Evolutionary conservation across 805 yeast genomes (phyloP).

Genomic region (Danielia reshetovae): DNA sequence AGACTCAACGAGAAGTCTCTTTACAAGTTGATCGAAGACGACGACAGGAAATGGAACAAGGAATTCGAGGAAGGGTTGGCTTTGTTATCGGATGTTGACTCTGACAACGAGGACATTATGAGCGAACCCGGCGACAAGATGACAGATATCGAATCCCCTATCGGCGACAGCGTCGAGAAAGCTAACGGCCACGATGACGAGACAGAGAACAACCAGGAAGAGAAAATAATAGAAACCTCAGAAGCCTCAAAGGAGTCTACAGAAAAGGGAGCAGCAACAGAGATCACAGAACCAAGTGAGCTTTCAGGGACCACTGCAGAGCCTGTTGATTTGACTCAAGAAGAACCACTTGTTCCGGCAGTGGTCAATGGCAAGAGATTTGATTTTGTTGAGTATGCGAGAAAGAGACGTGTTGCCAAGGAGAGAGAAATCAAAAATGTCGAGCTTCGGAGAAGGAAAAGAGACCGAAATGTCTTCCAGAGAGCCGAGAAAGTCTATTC

Average conservation of each 20-base stretch:
- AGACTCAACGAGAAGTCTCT: slow-evolving; percentile 76
- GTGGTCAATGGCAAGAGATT: slow-evolving; percentile 22
- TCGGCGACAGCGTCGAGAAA: not conserved
- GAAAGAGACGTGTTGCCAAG: slow-evolving; percentile 39
- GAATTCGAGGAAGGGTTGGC: slow-evolving; percentile 25
- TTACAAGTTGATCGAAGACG: slow-evolving; percentile 49
- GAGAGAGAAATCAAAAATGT: slow-evolving; percentile 23
- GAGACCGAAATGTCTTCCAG: slow-evolving; percentile 31
- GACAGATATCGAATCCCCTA: slow-evolving; percentile 3
- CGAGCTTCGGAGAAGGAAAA: slow-evolving; percentile 14
- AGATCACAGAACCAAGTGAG: slow-evolving; percentile 1
- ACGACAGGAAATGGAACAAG: slow-evolving; percentile 27
- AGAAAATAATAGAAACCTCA: slow-evolving; percentile 1
- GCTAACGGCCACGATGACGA: not conserved
- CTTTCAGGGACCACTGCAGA: not conserved
- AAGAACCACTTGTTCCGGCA: not conserved
- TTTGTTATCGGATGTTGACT: slow-evolving; percentile 13
- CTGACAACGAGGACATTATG: slow-evolving; percentile 21
- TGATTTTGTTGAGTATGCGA: slow-evolving; percentile 57
- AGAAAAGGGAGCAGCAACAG: slow-evolving; percentile 2
- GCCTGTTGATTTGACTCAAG: slow-evolving; percentile 3
- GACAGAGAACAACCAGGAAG: not conserved
- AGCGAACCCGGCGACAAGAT: slow-evolving; percentile 12
- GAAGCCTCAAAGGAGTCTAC: slow-evolving; percentile 8
- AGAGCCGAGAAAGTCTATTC: slow-evolving; percentile 37